A percentile compares a stretch with the other conserved stretches of the same genome.
phyloP scores from a whole-genome alignment of 73 alveolate species.

The Tetrahymena malaccensis region DNA sequence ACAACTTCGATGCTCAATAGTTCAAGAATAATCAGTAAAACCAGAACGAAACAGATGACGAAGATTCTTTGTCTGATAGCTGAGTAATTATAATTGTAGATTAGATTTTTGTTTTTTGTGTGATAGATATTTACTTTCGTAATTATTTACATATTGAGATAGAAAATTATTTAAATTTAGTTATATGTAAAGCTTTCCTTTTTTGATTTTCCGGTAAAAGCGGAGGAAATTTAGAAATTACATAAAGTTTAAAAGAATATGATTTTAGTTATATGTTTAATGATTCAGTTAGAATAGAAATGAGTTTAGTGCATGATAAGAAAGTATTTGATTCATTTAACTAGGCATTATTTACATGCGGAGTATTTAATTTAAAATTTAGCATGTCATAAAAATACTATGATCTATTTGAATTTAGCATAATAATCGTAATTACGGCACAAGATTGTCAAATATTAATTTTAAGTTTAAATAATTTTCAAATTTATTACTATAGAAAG shows the following conservation, averaged over 20 bases:
- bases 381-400: not conserved
- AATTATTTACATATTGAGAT: not conserved
- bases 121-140: not conserved
- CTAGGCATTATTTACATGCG: not conserved
- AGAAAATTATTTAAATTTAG: too few relatives aligned
- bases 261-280: not conserved
- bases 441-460: not conserved
- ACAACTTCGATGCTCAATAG: not conserved
- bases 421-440: not conserved
- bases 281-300: not conserved
- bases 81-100: not conserved
- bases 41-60: not conserved
- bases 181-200: not conserved
- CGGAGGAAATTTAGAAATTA: not conserved
- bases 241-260: not conserved
- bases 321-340: too few relatives aligned
- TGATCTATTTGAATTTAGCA: not conserved
- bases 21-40: not conserved
- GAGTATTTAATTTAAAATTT: too few relatives aligned
- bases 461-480: not conserved
- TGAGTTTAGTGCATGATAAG: not conserved
- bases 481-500: not conserved
- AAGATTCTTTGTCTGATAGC: not conserved
- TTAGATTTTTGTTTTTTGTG: not conserved
- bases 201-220: not conserved